These are phyloP conservation scores for Botrytis medusae DNA, from an alignment of 2,329 filamentous ascomycete genomes.

Conservation along the genomic window DNA sequence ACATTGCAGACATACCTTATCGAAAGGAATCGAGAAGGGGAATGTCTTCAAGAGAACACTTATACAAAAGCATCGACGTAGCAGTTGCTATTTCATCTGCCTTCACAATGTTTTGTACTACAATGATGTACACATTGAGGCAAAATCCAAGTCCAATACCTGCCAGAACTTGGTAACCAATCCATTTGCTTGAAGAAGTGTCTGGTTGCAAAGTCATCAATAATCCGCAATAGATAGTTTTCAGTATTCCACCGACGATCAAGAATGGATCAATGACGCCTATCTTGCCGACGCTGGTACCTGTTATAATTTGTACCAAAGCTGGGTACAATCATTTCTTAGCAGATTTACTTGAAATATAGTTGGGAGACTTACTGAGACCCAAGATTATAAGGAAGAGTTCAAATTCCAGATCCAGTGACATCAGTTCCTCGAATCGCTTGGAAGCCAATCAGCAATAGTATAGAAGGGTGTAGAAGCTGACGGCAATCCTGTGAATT, in stretches of 20 bases:
- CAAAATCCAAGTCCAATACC: neutral
- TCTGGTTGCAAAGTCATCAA: neutral
- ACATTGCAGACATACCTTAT: no score
- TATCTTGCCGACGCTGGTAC: neutral
- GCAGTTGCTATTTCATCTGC: neutral
- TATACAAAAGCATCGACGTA: neutral
- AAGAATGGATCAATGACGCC: neutral
- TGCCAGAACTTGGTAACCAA: neutral
- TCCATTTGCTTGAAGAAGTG: neutral
- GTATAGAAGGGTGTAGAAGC: conserved; percentile 45
- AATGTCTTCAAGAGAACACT: neutral
- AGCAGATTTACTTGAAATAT: neutral
- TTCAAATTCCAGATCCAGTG: conserved; percentile 37
- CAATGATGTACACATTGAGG: neutral
- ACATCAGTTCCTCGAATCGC: conserved; percentile 38
- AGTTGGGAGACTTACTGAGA: neutral
- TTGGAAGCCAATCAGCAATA: conserved; percentile 46
- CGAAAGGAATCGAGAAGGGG: neutral
- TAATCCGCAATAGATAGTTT: neutral
- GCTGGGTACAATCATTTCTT: neutral
- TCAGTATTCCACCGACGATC: neutral
- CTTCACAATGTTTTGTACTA: neutral
- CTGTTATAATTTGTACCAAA: neutral
- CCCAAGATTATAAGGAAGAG: conserved; percentile 38
- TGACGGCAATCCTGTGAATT: conserved; percentile 33